A percentile compares a stretch with the other conserved stretches of the same genome.
phyloP scores from a whole-genome alignment of 768 basidiomycete genomes.

The Cytidiella melzeri region DNA sequence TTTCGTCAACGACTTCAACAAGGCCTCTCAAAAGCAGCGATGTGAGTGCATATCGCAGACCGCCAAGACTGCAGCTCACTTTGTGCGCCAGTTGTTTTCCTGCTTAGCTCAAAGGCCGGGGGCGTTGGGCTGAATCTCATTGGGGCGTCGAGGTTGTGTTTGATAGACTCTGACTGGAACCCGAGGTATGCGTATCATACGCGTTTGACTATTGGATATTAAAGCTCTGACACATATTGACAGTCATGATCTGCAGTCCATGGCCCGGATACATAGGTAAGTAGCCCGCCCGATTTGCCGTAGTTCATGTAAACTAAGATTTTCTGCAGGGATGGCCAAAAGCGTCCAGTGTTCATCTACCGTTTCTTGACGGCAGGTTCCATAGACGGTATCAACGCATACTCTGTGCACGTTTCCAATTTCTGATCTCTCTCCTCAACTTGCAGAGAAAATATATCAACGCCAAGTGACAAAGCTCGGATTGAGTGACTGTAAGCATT shows the following conservation, averaged over 20 bases:
- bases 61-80: background rate
- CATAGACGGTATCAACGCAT: constrained; percentile 69
- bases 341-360: constrained; percentile 85
- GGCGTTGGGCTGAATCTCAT: constrained; percentile 92
- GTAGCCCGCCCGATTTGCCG: constrained; percentile 12
- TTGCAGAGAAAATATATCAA: constrained; percentile 83
- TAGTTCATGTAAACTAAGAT: background rate
- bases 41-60: constrained; percentile 42
- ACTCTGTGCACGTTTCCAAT: too few species aligned
- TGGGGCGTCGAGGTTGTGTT: constrained; percentile 81
- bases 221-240: constrained; percentile 1
- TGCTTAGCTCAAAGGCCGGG: constrained; percentile 92
- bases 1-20: constrained; percentile 87
- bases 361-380: constrained; percentile 81
- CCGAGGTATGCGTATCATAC: constrained; percentile 49
- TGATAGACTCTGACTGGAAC: constrained; percentile 93
- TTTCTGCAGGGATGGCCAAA: constrained; percentile 80
- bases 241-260: constrained; percentile 90
- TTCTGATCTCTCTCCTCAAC: too few species aligned
- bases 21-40: constrained; percentile 57
- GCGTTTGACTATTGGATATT: background rate
- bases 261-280: constrained; percentile 94
- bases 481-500: constrained; percentile 72
- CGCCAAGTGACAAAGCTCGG: constrained; percentile 93
- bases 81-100: constrained; percentile 63